phyloP scores from a whole-genome alignment of 1,139 yeast species.

The Yamadazyma buinensis region DNA sequence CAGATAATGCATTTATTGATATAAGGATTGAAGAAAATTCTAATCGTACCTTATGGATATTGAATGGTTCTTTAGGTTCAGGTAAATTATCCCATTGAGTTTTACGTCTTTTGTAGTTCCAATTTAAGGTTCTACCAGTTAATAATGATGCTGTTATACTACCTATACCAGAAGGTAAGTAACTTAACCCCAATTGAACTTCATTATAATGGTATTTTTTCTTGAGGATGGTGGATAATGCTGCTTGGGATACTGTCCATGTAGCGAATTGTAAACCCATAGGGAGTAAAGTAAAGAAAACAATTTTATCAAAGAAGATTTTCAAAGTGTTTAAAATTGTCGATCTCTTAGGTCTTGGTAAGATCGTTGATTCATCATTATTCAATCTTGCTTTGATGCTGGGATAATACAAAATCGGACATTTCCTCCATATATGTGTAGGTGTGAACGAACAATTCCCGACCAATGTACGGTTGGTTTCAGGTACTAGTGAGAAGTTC shows the following conservation, averaged over 20 bases:
- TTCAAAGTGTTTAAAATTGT: slow-evolving; percentile 41
- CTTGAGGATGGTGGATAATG: slow-evolving; percentile 53
- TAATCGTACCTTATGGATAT: slow-evolving; percentile 26
- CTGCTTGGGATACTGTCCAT: slow-evolving; percentile 69
- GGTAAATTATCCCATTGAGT: slow-evolving; percentile 32
- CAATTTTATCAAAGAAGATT: slow-evolving; percentile 31
- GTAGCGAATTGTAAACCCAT: slow-evolving; percentile 59
- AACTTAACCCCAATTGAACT: slow-evolving; percentile 60
- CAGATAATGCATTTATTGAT: slow-evolving; percentile 17
- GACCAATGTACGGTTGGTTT: slow-evolving; percentile 63
- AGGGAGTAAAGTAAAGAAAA: slow-evolving; percentile 37
- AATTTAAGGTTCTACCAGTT: slow-evolving; percentile 47
- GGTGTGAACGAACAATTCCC: slow-evolving; percentile 65
- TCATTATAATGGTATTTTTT: slow-evolving; percentile 46
- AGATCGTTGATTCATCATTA: slow-evolving; percentile 17
- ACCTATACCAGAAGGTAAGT: slow-evolving; percentile 58
- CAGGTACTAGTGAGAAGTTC: slow-evolving; percentile 53
- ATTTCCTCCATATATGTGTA: slow-evolving; percentile 27
- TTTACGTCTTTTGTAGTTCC: slow-evolving; percentile 31
- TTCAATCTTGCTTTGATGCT: slow-evolving; percentile 14
- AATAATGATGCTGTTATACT: slow-evolving; percentile 47
- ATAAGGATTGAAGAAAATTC: slow-evolving; percentile 24
- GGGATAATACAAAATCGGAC: slow-evolving; percentile 37
- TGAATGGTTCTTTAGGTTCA: slow-evolving; percentile 18
- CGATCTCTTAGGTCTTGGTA: slow-evolving; percentile 7